These are phyloP conservation scores for Nigrograna mackinnonii DNA, from an alignment of 2,329 filamentous ascomycete genomes.

Conservation along the genomic window DNA sequence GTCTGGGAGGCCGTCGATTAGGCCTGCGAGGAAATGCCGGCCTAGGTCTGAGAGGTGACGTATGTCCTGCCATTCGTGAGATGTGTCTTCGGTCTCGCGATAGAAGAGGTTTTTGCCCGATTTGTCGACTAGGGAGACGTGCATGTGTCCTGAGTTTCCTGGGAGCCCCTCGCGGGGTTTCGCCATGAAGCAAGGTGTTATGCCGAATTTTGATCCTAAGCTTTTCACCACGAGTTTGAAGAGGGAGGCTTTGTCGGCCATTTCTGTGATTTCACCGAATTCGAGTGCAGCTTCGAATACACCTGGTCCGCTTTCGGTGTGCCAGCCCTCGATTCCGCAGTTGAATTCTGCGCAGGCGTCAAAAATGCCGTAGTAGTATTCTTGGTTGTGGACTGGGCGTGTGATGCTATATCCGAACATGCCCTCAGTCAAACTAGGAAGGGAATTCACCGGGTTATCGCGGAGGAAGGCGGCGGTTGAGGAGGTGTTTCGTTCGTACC, in stretches of 20 bases:
- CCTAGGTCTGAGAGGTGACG: slow-evolving; percentile 83
- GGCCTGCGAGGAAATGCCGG: slow-evolving; percentile 87
- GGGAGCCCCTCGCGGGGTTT: slow-evolving; percentile 90
- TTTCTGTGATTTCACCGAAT: slow-evolving; percentile 82
- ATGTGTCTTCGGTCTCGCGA: slow-evolving; percentile 70
- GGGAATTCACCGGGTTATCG: slow-evolving; percentile 70
- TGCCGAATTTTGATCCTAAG: slow-evolving; percentile 81
- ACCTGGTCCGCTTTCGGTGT: slow-evolving; percentile 90
- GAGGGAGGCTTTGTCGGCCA: slow-evolving; percentile 88
- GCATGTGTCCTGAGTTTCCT: slow-evolving; percentile 95
- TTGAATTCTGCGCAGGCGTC: slow-evolving; percentile 76
- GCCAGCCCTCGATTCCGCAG: slow-evolving; percentile 90
- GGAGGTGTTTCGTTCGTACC: slow-evolving; percentile 62
- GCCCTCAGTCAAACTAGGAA: slow-evolving; percentile 83
- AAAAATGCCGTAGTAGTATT: slow-evolving; percentile 89
- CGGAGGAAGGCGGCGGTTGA: slow-evolving; percentile 75
- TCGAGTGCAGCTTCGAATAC: slow-evolving; percentile 96
- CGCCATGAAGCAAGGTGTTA: slow-evolving; percentile 98
- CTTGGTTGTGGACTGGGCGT: slow-evolving; percentile 83
- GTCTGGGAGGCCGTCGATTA: slow-evolving; percentile 86
- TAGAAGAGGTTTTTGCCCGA: slow-evolving; percentile 84
- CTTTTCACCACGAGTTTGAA: slow-evolving; percentile 97
- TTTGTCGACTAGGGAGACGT: slow-evolving; percentile 82
- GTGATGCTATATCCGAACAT: slow-evolving; percentile 97
- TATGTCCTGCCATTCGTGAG: slow-evolving; percentile 63